Evolutionary conservation across 768 basidiomycete species (phyloP).

Genomic region (Mycena haematopus): DNA sequence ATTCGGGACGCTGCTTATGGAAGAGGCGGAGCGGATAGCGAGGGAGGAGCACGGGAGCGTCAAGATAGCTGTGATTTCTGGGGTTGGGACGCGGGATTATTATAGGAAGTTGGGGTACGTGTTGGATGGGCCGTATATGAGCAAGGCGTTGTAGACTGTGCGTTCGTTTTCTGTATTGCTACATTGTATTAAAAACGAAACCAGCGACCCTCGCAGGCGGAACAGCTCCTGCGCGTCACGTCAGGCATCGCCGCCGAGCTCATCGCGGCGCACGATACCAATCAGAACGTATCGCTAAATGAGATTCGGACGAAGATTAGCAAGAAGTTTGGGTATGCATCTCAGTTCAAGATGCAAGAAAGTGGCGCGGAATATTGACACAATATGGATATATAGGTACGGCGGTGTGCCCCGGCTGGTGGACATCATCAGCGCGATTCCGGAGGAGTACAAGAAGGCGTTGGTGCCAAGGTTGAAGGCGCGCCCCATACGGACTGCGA

Average conservation of each 20-base stretch:
- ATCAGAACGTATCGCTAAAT: conserved; percentile 83
- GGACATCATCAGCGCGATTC: conserved; percentile 98
- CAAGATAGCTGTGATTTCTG: conserved; percentile 97
- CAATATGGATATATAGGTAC: conserved; percentile 45
- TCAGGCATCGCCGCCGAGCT: conserved; percentile 95
- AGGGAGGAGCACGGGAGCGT: conserved; percentile 95
- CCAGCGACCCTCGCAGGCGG: conserved; percentile 81
- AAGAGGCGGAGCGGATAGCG: conserved; percentile 98
- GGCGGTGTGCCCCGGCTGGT: conserved; percentile 91
- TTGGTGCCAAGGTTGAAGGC: conserved; percentile 89
- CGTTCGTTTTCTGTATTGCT: no score
- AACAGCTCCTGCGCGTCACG: conserved; percentile 87
- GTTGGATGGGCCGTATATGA: conserved; percentile 98
- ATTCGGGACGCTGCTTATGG: conserved; percentile 97
- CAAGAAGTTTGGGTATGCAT: conserved; percentile 74
- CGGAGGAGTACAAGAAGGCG: conserved; percentile 95
- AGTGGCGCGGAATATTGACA: neutral
- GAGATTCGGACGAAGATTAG: conserved; percentile 85
- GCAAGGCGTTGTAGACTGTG: conserved; percentile 51
- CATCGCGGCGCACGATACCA: conserved; percentile 84
- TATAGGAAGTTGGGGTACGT: conserved; percentile 94
- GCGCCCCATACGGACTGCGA: conserved; percentile 96
- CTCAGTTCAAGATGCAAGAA: neutral
- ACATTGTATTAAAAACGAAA: conserved; percentile 38
- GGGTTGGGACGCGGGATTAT: conserved; percentile 95